Percentiles rank a stretch among this genome's conserved stretches.
Evolutionary conservation across 169 alveolate species (phyloP).

Genomic region (Babesia bovis): DNA sequence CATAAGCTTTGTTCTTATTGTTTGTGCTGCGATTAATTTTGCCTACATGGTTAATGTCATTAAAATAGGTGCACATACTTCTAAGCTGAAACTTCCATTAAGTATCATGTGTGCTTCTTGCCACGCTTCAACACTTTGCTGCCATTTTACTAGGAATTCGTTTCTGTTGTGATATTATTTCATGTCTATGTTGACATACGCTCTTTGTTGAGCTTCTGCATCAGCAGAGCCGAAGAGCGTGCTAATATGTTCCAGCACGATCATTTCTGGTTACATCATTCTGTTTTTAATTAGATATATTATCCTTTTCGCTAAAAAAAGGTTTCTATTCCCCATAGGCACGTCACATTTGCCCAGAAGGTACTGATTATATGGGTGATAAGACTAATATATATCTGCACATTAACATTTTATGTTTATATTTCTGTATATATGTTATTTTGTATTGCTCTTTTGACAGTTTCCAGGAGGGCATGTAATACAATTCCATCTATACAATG

Average conservation of each 20-base stretch:
- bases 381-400: no score
- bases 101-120: constrained; percentile 50
- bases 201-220: constrained; percentile 47
- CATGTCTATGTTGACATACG: constrained; percentile 23
- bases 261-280: constrained; percentile 37
- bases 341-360: constrained; percentile 8
- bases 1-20: constrained; percentile 49
- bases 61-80: constrained; percentile 14
- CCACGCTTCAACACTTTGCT: constrained; percentile 63
- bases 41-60: constrained; percentile 24
- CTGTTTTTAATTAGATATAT: not conserved
- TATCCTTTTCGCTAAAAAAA: not conserved
- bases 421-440: constrained; percentile 1
- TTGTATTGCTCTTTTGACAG: constrained; percentile 27
- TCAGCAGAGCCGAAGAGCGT: constrained; percentile 44
- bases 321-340: constrained; percentile 17
- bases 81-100: constrained; percentile 19
- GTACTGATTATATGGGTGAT: no score
- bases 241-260: constrained; percentile 48
- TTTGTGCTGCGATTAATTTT: constrained; percentile 65
- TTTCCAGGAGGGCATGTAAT: constrained; percentile 50
- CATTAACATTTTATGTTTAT: no score
- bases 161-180: constrained; percentile 16
- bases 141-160: constrained; percentile 55
- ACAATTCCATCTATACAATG: constrained; percentile 29